Base-by-base conservation (phyloP, 1,284 basidiomycete species). In the Thecaphora thlaspeos region DNA sequence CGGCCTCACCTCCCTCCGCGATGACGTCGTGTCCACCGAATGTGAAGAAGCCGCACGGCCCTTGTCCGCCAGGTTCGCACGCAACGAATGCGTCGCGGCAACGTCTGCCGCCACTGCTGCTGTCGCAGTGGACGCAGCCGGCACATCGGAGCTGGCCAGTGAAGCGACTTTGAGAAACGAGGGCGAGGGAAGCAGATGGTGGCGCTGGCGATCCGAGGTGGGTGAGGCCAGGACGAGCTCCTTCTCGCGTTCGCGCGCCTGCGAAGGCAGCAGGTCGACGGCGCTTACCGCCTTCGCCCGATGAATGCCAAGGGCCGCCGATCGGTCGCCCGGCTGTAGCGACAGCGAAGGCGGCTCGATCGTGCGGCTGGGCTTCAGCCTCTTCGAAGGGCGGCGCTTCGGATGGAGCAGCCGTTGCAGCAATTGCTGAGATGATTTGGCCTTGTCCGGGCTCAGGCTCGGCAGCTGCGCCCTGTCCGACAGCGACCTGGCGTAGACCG, bases 351-450 rank as follows among this genome's bases (percentile, higher is more conserved):
- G 32, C 32, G 32, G 10, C 12, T 34, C 32, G 32, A 34, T 34
- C 10, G 32, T 34, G 12, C 32, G 32, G 32, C 32, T 34, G 32
- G 32, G 32, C 32, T 34, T 34, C 32, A 34, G 32, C 32, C 17
- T 34, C 32, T 34, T 34, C 4, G 32, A 34, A 7, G 32, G 4
- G 32, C 11, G 32, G 9, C 32, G 32, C 32, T 34, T 34, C 1
- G 56, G 53, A 24, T 64, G 61, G 26, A 64, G 28, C 34, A 64
- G 55, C 23, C 61, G 56, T 37, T 56, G 56, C 28, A 64, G 37
- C 4, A 64, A 48, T 15, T 56, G 61, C 12, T 56, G 61, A 8
- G 32, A 34, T 4, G 32, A 34, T 15, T 14, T 34, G 7, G 32
- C 32, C 32, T 34, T 34, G 9, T 34, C 32, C 11, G 32, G 32